Evolutionary conservation across 768 basidiomycete genomes (phyloP), one percentile per base, ranked within the genome.

Genomic region (Phlebiopsis flavidoalba): DNA sequence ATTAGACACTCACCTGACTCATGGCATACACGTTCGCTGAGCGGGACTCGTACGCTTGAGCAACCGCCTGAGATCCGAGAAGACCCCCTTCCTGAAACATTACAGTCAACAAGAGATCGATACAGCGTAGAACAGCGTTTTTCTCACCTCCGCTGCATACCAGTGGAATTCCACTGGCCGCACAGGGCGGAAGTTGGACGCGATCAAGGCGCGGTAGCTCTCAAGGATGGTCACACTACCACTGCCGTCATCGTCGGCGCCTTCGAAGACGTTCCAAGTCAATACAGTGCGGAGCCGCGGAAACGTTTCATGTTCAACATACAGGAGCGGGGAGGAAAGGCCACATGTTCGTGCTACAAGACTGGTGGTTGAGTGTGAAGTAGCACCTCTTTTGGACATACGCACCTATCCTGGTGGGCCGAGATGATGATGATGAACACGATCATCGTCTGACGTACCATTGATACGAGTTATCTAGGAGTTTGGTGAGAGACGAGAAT

Each of bases 41-140:
- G 60, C 80, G 80, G 22, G 75, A 69, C 68, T 84, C 84, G 69
- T 96, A 97, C 61, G 83, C 80, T 65, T 79, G 77, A 40, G 93
- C 93, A 54, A 98, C 83, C 17, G 94, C 95, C 73, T 95, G 94
- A 40, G 91, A 93, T 45, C 95, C 95, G 57, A 93, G 83, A 40
- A 93, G 81, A 12, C 92, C 92, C 54, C 84, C 88, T 75, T 93
- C 91, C 90, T 90, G 64, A n/a, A 21, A 50, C 33, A 46, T 24
- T 17, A 3, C 57, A 21, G 26, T 50, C 46, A 40, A 45, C 46
- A 26, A 17, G 37, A 31, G 43, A 53, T 46, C 15, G 37, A 43
- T 15, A 43, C 31, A 31, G 19, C 24, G 49, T 50, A 14, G 26
- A 46, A 17, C 68, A 55, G n/a, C 19, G 31, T 63, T 53, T 35